A percentile compares a stretch with the other conserved stretches of the same genome.
Conservation (phyloP, 139 green algal species). For the Coelastrella sp. region DNA sequence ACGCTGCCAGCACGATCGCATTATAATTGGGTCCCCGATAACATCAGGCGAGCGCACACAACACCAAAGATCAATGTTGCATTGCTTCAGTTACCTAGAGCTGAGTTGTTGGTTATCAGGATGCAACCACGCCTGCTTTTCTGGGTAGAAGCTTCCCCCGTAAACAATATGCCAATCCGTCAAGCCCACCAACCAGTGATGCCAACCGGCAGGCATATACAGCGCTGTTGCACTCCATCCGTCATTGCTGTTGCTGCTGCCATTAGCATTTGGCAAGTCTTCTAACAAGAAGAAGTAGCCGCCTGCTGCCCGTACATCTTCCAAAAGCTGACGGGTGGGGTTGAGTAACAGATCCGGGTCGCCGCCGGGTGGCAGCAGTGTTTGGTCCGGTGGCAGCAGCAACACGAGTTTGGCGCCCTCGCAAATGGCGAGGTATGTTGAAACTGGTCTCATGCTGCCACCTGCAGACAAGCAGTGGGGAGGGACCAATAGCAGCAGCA, state of each 20-base stretch:
- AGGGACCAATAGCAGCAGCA: neutral
- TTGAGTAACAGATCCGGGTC: constrained; percentile 27
- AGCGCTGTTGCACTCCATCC: constrained; percentile 17
- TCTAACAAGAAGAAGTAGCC: constrained; percentile 50
- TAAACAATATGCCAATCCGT: constrained; percentile 52
- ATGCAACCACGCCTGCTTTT: constrained; percentile 25
- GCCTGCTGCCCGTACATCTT: constrained; percentile 15
- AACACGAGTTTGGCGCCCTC: constrained; percentile 26
- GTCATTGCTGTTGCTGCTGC: neutral
- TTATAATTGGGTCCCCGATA: too few species aligned
- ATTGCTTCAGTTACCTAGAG: too few species aligned
- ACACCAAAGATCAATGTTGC: too few species aligned
- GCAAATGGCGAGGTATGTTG: constrained; percentile 37
- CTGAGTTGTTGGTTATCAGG: too few species aligned
- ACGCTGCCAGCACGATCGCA: too few species aligned
- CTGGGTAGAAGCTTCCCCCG: constrained; percentile 38
- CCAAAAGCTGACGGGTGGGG: constrained; percentile 24
- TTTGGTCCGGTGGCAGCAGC: constrained; percentile 48
- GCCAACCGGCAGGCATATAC: constrained; percentile 48
- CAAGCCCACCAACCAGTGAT: constrained; percentile 48
- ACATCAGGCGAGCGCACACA: too few species aligned
- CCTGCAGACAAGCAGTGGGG: neutral
- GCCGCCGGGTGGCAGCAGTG: constrained; percentile 40
- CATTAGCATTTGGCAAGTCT: neutral
- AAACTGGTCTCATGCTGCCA: constrained; percentile 21